These are phyloP conservation scores for Furcasterigmium sp. DNA, from an alignment of 2,329 filamentous ascomycete genomes.

Conservation along the genomic window DNA sequence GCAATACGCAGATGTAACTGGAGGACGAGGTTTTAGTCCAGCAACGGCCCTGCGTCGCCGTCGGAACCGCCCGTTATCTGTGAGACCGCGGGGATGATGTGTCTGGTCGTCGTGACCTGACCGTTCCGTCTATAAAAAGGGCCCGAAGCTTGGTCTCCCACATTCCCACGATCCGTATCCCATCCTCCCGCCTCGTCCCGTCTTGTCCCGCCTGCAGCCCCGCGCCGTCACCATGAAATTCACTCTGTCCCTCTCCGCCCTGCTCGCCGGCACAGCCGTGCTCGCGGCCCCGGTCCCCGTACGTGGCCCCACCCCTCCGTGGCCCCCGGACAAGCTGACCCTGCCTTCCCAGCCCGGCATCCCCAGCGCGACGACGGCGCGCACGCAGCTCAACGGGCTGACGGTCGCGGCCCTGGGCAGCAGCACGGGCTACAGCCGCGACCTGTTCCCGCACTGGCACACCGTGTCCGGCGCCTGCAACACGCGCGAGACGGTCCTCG, in stretches of 20 bases:
- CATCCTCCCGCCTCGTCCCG: background rate
- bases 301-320: background rate
- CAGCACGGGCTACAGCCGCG: conserved; percentile 55
- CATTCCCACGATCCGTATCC: background rate
- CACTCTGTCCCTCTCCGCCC: conserved; percentile 9
- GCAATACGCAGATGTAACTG: no score
- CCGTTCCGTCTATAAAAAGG: background rate
- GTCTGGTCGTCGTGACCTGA: background rate
- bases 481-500: conserved; percentile 64
- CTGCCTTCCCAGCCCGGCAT: conserved; percentile 52
- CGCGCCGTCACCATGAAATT: conserved; percentile 10
- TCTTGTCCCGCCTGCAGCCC: background rate
- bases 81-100: background rate
- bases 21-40: background rate
- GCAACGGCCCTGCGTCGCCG: background rate
- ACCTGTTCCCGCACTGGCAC: conserved; percentile 68
- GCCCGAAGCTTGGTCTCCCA: background rate
- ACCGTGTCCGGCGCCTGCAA: conserved; percentile 63
- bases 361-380: conserved; percentile 52
- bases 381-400: conserved; percentile 51
- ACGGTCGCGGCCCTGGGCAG: conserved; percentile 51
- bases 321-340: background rate
- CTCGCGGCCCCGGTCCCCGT: conserved; percentile 15
- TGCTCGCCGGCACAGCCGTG: conserved; percentile 13
- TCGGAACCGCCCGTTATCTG: background rate